phyloP scores from a whole-genome alignment of 148 eudicot species.

The Chenopodium album region DNA sequence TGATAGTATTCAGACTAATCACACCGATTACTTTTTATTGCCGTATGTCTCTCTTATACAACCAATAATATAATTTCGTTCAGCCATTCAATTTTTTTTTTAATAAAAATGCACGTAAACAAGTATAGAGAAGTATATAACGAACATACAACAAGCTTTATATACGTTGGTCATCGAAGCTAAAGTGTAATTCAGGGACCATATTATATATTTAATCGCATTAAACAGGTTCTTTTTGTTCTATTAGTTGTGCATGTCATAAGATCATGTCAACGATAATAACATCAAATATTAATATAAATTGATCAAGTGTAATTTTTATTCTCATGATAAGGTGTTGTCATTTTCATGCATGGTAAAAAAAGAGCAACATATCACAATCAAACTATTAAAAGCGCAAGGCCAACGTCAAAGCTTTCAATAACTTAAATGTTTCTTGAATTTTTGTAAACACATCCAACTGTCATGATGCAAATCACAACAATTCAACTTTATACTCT shows the following conservation, averaged over 20 bases:
- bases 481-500: background rate
- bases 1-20: too few relatives aligned
- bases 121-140: too few relatives aligned
- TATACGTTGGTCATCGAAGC: background rate
- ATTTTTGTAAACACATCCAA: slow-evolving; percentile 8
- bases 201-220: background rate
- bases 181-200: background rate
- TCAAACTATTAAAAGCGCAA: background rate
- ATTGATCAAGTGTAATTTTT: background rate
- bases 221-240: background rate
- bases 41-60: too few relatives aligned
- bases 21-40: too few relatives aligned
- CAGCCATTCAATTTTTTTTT: too few relatives aligned
- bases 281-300: background rate
- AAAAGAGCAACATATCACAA: background rate
- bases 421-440: slow-evolving; percentile 8
- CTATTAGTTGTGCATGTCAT: background rate
- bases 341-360: background rate
- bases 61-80: too few relatives aligned
- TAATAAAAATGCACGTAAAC: too few relatives aligned
- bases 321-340: background rate
- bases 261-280: background rate
- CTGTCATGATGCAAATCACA: slow-evolving; percentile 17
- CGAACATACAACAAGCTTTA: too few relatives aligned
- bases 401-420: background rate